Evolutionary conservation across 345 rosid species (phyloP), one percentile per base, ranked within the genome.

Genomic region (Lenwebbia sp.): DNA sequence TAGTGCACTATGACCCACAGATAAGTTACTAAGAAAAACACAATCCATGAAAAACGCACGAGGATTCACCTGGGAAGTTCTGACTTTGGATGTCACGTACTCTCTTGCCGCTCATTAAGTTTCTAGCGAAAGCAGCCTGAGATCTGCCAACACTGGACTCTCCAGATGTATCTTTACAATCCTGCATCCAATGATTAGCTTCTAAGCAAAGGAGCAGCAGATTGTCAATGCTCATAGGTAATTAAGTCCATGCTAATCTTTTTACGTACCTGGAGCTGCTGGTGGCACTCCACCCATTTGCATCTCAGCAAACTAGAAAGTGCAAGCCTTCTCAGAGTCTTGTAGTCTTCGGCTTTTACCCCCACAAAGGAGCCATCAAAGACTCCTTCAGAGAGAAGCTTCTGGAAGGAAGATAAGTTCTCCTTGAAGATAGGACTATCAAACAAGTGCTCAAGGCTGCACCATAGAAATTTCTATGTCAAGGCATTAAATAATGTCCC

Each of bases 401-500:
- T 89, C 89, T 95, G 96, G 87, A 93, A 94, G 90, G 92, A 89
- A 83, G 91, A 89, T 89, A 94, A 85, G 87, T 96, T 94, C 90
- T 96, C 97, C 94, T 95, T 95, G 92, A 95, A 95, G 83, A 94
- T 98, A 87, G 91, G 92, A 92, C 96, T 94, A 88, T 94, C 94
- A 57, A 95, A 96, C 98, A 96, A 90, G 91, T 85, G 89, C 90
- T 87, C 85, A 86, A 94, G 92, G 95, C 99, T 96, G 95, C 92
- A 91, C 75, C 83, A 84, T 89, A 91, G 52, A 86, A 85, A 30
- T n/a, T 60, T 51, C 19, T 22, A 57, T 19, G 54, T 60, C 56
- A 84, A 84, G 25, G 50, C 82, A 62, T 49, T 54, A 13, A 40
- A 78, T 28, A 41, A 78, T 78, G 25, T 78, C 83, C 23, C 50